Evolutionary conservation across 495 filamentous ascomycete genomes (phyloP).

Genomic region (Hypoxylon crocopeplum): DNA sequence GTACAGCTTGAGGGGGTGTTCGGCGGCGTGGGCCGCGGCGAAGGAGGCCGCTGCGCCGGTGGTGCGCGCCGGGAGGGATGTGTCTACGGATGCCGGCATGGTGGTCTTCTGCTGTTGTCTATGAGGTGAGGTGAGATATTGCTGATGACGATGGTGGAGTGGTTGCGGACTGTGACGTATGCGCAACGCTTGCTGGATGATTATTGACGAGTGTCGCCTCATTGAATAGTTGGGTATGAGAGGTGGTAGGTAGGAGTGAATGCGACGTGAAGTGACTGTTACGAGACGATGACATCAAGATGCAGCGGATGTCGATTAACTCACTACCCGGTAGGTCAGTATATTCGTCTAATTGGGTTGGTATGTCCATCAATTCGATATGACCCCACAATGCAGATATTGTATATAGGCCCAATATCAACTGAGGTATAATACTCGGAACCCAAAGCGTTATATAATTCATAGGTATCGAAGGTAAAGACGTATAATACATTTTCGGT

Average conservation of each 20-base stretch:
- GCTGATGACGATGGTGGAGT: not conserved
- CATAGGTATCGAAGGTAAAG: no score
- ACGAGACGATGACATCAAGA: constrained; percentile 19
- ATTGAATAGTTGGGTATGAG: not conserved
- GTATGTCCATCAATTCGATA: no score
- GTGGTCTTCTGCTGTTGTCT: not conserved
- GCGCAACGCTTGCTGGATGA: not conserved
- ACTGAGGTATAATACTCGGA: no score
- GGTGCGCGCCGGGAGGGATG: constrained; percentile 31
- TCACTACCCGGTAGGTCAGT: no score
- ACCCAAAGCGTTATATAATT: no score
- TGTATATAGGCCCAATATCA: no score
- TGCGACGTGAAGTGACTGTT: not conserved
- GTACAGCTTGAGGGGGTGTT: constrained; percentile 54
- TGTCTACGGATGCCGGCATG: constrained; percentile 43
- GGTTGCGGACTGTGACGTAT: not conserved
- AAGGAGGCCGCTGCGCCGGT: constrained; percentile 46
- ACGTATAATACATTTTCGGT: constrained; percentile 3
- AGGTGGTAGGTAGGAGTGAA: not conserved
- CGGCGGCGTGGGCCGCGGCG: constrained; percentile 41
- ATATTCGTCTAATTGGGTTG: no score
- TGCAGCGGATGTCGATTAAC: constrained; percentile 7
- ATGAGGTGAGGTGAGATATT: not conserved
- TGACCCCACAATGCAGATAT: no score
- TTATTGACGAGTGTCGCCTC: not conserved